phyloP scores from a whole-genome alignment of 805 yeast species.

The Candida rishiriensis region DNA sequence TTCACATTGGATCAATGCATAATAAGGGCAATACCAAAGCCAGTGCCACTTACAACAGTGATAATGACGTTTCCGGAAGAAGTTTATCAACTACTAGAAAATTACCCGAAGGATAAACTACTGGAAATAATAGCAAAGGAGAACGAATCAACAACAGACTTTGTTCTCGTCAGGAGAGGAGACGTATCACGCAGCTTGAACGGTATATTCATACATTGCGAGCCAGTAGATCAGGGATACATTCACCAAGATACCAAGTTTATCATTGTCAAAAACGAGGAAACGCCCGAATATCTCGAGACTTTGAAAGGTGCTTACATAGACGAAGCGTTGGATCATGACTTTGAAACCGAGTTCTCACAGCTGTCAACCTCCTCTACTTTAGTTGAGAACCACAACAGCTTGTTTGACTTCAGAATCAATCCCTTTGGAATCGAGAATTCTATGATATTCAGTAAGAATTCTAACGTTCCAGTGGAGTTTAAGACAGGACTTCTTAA shows the following conservation, averaged over 20 bases:
- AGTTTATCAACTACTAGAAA: conserved; percentile 40
- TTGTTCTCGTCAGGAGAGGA: conserved; percentile 35
- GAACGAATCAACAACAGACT: conserved; percentile 21
- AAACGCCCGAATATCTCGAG: background rate
- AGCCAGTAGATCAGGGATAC: conserved; percentile 70
- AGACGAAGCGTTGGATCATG: conserved; percentile 7
- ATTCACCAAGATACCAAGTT: conserved; percentile 45
- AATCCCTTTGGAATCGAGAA: conserved; percentile 14
- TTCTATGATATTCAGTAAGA: conserved; percentile 7
- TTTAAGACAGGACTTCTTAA: conserved; percentile 7
- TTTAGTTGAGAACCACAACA: conserved; percentile 3
- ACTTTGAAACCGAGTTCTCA: conserved; percentile 6
- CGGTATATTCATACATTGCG: conserved; percentile 57
- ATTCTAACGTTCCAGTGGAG: conserved; percentile 6
- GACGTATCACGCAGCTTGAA: conserved; percentile 39
- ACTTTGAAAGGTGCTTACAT: background rate
- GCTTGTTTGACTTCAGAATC: conserved; percentile 8
- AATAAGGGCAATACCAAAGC: conserved; percentile 30
- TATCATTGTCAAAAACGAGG: conserved; percentile 40
- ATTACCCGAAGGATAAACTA: conserved; percentile 31
- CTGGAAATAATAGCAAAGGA: conserved; percentile 32
- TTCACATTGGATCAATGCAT: conserved; percentile 40
- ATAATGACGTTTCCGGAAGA: conserved; percentile 43
- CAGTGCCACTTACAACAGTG: conserved; percentile 30
- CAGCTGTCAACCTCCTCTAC: conserved; percentile 8